Evolutionary conservation across 805 yeast genomes (phyloP).

Genomic region (Zygoascus flipseniorum): DNA sequence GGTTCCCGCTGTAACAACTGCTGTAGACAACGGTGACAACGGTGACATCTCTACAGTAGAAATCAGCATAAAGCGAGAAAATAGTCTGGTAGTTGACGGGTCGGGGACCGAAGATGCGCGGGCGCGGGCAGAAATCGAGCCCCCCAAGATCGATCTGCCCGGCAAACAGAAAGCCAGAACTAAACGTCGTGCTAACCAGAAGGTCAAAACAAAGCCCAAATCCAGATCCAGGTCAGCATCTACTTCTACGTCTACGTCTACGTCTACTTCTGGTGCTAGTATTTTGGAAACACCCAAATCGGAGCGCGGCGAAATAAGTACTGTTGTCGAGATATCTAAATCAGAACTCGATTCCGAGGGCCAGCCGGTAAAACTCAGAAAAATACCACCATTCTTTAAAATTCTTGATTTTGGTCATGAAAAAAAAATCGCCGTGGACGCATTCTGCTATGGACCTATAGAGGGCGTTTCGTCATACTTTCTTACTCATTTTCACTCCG

Average conservation of each 20-base stretch:
- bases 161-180: no score
- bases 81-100: background rate
- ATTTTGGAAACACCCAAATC: no score
- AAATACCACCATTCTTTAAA: constrained; percentile 25
- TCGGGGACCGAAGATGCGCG: no score
- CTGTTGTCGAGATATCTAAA: no score
- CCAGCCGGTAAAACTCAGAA: background rate
- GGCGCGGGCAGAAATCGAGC: no score
- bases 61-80: background rate
- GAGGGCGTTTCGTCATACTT: constrained; percentile 25
- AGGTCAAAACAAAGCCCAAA: no score
- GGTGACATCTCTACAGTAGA: background rate
- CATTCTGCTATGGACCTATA: constrained; percentile 29
- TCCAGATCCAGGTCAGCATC: no score
- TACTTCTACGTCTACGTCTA: no score
- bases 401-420: constrained; percentile 22
- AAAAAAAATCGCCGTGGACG: constrained; percentile 29
- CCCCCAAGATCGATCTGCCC: no score
- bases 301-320: no score
- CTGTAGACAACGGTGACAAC: background rate
- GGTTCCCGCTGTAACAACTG: background rate
- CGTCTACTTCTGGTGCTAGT: no score
- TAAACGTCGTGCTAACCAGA: no score
- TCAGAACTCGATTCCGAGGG: background rate
- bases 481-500: constrained; percentile 74